A percentile compares a stretch with the other conserved stretches of the same genome.
These are phyloP conservation scores for Ajuga chamaepitys DNA, from an alignment of 257 asterid genomes.

Conservation along the genomic window DNA sequence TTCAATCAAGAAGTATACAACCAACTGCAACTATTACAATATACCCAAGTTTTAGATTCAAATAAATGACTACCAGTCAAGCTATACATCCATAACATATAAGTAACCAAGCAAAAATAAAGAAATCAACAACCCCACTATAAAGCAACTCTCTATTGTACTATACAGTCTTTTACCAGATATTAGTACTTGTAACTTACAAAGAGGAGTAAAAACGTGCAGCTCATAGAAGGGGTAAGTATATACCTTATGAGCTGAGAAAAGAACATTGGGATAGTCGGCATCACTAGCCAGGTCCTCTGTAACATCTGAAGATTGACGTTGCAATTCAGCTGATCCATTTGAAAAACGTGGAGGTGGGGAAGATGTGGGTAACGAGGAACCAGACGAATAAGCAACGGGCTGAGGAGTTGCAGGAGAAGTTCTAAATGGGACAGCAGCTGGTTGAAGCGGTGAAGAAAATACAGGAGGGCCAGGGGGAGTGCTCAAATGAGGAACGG, in stretches of 20 bases:
- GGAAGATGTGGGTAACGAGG: conserved; percentile 74
- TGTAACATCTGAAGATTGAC: conserved; percentile 39
- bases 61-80: not conserved
- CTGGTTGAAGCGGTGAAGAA: conserved; percentile 91
- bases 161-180: not conserved
- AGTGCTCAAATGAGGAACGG: conserved; percentile 72
- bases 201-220: not conserved
- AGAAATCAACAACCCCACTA: not conserved
- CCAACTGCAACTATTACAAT: not conserved
- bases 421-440: conserved; percentile 92
- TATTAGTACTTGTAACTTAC: not conserved
- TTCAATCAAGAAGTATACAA: not conserved
- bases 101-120: not conserved
- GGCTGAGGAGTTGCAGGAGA: conserved; percentile 98
- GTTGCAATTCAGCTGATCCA: conserved; percentile 61
- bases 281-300: conserved; percentile 45
- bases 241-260: conserved; percentile 91
- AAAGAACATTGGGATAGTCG: conserved; percentile 65
- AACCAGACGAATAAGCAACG: conserved; percentile 60
- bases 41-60: not conserved
- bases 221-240: not conserved
- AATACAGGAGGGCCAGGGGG: conserved; percentile 99
- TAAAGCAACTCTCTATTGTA: not conserved
- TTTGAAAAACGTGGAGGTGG: conserved; percentile 58
- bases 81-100: conserved; percentile 12